A percentile compares a stretch with the other conserved stretches of the same genome.
Evolutionary conservation across 75 land plant species (phyloP).

Genomic region (Cryptomeria japonica): DNA sequence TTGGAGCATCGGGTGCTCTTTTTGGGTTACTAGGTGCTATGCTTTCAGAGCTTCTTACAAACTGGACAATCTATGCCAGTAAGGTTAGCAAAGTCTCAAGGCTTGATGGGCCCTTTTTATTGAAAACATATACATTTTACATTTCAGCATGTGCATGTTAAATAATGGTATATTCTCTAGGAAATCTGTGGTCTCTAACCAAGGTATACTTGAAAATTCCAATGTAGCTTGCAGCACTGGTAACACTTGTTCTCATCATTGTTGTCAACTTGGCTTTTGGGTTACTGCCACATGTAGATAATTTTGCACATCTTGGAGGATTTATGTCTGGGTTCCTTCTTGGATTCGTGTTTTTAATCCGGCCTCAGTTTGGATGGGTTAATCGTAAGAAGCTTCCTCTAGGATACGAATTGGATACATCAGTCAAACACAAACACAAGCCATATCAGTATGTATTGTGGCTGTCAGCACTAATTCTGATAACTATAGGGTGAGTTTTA

Average conservation of each 20-base stretch:
- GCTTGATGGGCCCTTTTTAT: not conserved
- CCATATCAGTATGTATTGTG: constrained; percentile 34
- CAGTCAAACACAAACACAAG: constrained; percentile 37
- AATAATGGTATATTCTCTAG: not conserved
- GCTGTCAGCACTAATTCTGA: constrained; percentile 28
- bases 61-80: constrained; percentile 68
- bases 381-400: constrained; percentile 35
- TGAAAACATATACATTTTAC: too few relatives aligned
- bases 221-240: constrained; percentile 56
- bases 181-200: not conserved
- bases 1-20: constrained; percentile 90
- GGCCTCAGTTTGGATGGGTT: constrained; percentile 65
- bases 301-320: constrained; percentile 91
- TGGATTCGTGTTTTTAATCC: constrained; percentile 67
- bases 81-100: constrained; percentile 30
- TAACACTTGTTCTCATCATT: constrained; percentile 55
- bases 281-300: constrained; percentile 77
- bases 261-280: constrained; percentile 73
- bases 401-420: constrained; percentile 16
- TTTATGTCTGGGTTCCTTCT: constrained; percentile 71
- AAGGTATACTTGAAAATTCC: not conserved
- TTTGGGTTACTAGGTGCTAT: constrained; percentile 91
- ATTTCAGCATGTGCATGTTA: not conserved
- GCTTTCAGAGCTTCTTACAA: constrained; percentile 68
- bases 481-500: constrained; percentile 37